Evolutionary conservation across 768 basidiomycete genomes (phyloP).

Genomic region (Dendrothele bispora): DNA sequence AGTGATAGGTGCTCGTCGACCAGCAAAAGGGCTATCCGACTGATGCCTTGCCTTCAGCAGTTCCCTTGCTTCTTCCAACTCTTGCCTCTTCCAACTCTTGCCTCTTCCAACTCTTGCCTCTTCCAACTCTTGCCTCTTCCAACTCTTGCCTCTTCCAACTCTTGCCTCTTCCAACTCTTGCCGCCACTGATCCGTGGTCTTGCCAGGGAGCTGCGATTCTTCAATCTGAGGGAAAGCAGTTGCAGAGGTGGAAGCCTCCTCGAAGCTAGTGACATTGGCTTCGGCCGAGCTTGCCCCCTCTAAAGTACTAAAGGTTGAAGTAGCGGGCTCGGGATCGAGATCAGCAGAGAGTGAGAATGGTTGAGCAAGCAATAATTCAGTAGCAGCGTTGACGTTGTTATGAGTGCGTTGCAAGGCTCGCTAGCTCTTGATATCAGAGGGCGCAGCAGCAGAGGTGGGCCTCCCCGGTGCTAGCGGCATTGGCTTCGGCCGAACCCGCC

Average conservation of each 20-base stretch:
- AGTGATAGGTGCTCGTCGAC: conserved; percentile 86
- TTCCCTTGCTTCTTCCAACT: no score
- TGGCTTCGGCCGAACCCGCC: conserved; percentile 71
- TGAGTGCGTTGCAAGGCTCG: conserved; percentile 79
- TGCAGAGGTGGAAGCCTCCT: conserved; percentile 9
- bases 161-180: conserved; percentile 65
- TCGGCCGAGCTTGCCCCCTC: conserved; percentile 25
- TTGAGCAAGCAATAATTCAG: conserved; percentile 81
- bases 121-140: no score
- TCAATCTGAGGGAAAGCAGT: conserved; percentile 6
- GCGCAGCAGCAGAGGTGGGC: no score
- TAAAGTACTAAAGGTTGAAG: conserved; percentile 23
- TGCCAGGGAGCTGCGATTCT: conserved; percentile 34
- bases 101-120: no score
- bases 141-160: no score
- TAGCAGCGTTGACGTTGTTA: conserved; percentile 87
- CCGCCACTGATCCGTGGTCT: conserved; percentile 61
- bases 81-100: no score
- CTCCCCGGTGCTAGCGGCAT: no score
- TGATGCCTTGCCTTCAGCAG: conserved; percentile 62
- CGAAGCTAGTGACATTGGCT: neutral
- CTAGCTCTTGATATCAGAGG: no score
- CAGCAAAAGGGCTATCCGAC: conserved; percentile 68
- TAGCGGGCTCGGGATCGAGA: conserved; percentile 43
- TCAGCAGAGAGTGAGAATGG: conserved; percentile 78